These are phyloP conservation scores for Cicer cuneatum DNA, from an alignment of 306 rosid species.

Conservation along the genomic window DNA sequence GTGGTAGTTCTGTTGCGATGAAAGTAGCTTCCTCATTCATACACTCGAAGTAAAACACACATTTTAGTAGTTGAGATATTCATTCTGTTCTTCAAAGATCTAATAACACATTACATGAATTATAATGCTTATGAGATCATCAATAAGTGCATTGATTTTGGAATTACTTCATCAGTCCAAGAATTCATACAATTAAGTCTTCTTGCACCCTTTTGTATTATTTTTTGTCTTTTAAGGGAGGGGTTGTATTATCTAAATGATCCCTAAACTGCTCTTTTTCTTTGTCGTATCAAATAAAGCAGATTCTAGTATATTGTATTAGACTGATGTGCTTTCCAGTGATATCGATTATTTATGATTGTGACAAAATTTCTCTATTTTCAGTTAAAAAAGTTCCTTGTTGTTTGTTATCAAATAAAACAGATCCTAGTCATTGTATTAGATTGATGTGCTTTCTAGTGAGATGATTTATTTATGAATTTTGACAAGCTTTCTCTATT, in stretches of 20 bases:
- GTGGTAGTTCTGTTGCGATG: conserved; percentile 20
- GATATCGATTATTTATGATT: conserved; percentile 32
- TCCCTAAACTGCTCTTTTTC: background rate
- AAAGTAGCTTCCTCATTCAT: conserved; percentile 11
- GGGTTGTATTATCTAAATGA: background rate
- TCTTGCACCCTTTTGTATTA: background rate
- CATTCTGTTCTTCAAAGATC: conserved; percentile 10
- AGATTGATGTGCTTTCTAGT: conserved; percentile 30
- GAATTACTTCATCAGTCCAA: background rate
- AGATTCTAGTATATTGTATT: conserved; percentile 31
- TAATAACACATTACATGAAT: conserved; percentile 18
- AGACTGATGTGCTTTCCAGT: conserved; percentile 28
- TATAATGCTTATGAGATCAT: conserved; percentile 22
- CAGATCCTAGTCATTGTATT: conserved; percentile 30
- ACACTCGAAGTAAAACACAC: background rate
- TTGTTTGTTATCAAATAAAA: conserved; percentile 17
- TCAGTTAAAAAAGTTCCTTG: conserved; percentile 51
- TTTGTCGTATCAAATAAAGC: conserved; percentile 11
- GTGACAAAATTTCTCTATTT: conserved; percentile 39
- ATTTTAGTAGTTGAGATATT: conserved; percentile 16
- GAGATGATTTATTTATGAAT: conserved; percentile 25
- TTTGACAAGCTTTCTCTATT: conserved; percentile 39
- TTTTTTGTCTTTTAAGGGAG: background rate
- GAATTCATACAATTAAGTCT: conserved; percentile 1
- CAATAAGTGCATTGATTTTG: conserved; percentile 7